Evolutionary conservation across 495 filamentous ascomycete genomes (phyloP), one percentile per base, ranked within the genome.

Genomic region (Penicillium nucicola): DNA sequence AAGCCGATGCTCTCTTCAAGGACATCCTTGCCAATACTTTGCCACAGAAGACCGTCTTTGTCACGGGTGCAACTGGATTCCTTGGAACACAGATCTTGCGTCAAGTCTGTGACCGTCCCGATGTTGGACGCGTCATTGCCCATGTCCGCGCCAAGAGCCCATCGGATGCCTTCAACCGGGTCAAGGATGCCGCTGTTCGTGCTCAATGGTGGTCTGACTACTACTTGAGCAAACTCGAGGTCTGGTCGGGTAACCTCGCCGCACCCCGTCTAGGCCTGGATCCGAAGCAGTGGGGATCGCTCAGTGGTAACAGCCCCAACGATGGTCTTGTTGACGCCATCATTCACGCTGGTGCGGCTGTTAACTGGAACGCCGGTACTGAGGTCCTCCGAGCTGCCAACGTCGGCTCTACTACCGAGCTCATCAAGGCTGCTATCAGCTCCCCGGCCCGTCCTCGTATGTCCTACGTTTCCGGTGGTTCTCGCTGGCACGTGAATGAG

Each of bases 61-160:
- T 92, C 5, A 90, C 88, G 6, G 88, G 88, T 19, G 87, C 84
- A 0, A 90, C 87, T 18, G 88, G 88, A 3, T 90, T 89, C 70
- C 62, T 92, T 14, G 89, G 88, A 5, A 81, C 86, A 1, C 89
- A 84, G 55, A 72, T 91, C 13, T 68, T 90, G 11, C 72, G 68
- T 11, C 86, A 90, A 14, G 56, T 90, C 5, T 69, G 88, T 1
- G 65, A 70, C 8, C 58, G 65, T 5, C 69, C 71, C 12, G 57
- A 56, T 10, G 69, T 82, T 7, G 45, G 42, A 0, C 81, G 77
- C 50, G 75, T 91, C 12, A 78, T 89, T 49, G 78, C 79, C 0
- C 86, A 85, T 47, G 85, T 93, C 3, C 84, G 88, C 10, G 84
- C 77, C 15, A 68, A 77, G 38, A 79, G 80, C 42, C 47, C 70